These are phyloP conservation scores for Candida vartiovaarae DNA, from an alignment of 805 yeast species.

Conservation along the genomic window DNA sequence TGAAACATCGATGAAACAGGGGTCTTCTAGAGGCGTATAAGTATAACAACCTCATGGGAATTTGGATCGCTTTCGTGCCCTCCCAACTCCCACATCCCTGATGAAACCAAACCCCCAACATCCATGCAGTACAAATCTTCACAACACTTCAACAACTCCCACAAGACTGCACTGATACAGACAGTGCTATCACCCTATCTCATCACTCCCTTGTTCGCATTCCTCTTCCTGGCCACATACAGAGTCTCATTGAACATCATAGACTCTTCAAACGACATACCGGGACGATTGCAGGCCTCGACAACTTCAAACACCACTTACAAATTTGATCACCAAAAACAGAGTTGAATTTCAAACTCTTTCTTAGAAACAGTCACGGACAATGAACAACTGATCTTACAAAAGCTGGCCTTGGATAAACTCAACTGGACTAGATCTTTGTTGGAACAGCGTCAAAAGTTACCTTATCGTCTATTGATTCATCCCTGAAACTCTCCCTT, in stretches of 20 bases:
- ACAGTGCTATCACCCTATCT: constrained; percentile 2
- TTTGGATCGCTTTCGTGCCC: too few relatives aligned
- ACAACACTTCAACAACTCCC: constrained; percentile 7
- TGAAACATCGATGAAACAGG: too few relatives aligned
- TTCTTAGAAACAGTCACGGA: background rate
- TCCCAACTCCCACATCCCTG: too few relatives aligned
- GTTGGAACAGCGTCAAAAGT: constrained; percentile 1
- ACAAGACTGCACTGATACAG: constrained; percentile 5
- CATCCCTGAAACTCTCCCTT: constrained; percentile 1
- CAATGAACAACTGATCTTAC: background rate
- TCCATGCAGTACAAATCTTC: background rate
- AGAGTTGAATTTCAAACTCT: background rate
- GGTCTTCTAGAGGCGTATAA: too few relatives aligned
- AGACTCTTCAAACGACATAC: background rate
- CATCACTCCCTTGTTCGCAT: background rate
- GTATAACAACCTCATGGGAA: too few relatives aligned
- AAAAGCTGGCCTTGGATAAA: background rate
- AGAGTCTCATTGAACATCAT: background rate
- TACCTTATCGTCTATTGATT: background rate
- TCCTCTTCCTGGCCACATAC: constrained; percentile 1
- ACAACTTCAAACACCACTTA: too few relatives aligned
- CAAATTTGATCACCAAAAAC: background rate
- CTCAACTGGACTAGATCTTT: background rate
- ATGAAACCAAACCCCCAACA: too few relatives aligned
- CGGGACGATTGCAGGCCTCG: background rate